These are phyloP conservation scores for Fusarium algeriense DNA, from an alignment of 2,329 filamentous ascomycete genomes.

Conservation along the genomic window DNA sequence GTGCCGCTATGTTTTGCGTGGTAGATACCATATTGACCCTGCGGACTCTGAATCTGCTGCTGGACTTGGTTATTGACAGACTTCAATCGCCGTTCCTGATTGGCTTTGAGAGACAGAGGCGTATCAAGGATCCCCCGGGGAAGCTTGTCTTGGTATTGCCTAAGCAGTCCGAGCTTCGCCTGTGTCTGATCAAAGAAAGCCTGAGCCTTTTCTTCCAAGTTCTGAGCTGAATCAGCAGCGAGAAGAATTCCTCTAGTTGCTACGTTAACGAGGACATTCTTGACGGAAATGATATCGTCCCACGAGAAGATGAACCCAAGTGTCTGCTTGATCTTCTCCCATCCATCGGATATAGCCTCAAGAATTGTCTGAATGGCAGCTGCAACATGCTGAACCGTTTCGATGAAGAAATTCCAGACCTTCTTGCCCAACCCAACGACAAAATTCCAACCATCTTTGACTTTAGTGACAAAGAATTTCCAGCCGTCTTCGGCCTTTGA, in stretches of 20 bases:
- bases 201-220: background rate
- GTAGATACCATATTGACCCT: background rate
- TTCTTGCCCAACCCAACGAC: background rate
- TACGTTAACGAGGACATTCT: background rate
- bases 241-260: background rate
- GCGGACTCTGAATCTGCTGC: background rate
- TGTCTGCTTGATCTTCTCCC: background rate
- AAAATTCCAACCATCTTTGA: background rate
- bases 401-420: background rate
- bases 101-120: background rate
- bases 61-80: background rate
- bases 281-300: background rate
- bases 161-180: background rate
- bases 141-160: background rate
- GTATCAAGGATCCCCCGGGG: background rate
- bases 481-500: background rate
- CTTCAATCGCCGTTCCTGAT: background rate
- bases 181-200: background rate
- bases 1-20: background rate
- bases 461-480: background rate
- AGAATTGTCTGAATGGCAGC: background rate
- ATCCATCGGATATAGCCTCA: background rate
- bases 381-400: background rate
- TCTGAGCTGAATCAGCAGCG: background rate
- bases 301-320: background rate